These are phyloP conservation scores for Aureobasidium melanogenum DNA, from an alignment of 2,329 filamentous ascomycete species.

Conservation along the genomic window DNA sequence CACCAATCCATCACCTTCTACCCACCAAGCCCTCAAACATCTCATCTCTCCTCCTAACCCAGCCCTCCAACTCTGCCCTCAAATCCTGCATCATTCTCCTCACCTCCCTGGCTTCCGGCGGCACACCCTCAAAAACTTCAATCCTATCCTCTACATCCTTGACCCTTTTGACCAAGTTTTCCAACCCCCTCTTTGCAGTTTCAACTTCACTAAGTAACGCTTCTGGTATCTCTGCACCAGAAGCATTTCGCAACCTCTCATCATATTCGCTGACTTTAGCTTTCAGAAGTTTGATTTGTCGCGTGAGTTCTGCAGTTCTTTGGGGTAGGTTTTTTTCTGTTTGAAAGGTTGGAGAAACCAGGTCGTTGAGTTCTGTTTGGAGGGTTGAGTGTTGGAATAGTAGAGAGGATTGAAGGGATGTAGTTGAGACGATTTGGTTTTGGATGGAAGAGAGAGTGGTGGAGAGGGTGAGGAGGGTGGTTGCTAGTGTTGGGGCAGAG, in stretches of 20 bases:
- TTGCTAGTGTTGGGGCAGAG: conserved; percentile 5
- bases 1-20: not conserved
- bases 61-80: conserved; percentile 51
- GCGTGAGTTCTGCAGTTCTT: conserved; percentile 65
- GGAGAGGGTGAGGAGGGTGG: conserved; percentile 12
- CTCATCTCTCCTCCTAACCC: conserved; percentile 57
- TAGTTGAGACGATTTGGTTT: conserved; percentile 20
- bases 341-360: conserved; percentile 26
- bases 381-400: conserved; percentile 19
- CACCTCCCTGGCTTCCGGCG: conserved; percentile 61
- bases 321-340: conserved; percentile 51
- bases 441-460: conserved; percentile 19
- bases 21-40: conserved; percentile 64
- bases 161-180: conserved; percentile 49
- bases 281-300: conserved; percentile 58
- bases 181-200: conserved; percentile 50
- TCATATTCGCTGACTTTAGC: conserved; percentile 59
- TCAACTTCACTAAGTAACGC: conserved; percentile 51
- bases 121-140: conserved; percentile 59
- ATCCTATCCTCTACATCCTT: conserved; percentile 55
- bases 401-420: conserved; percentile 20
- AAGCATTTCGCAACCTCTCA: conserved; percentile 21
- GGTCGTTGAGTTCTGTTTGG: conserved; percentile 16
- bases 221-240: conserved; percentile 22
- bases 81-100: conserved; percentile 60